A percentile compares a stretch with the other conserved stretches of the same genome.
Evolutionary conservation across 1,284 basidiomycete species (phyloP).

Genomic region (Ceratobasidium sp.): DNA sequence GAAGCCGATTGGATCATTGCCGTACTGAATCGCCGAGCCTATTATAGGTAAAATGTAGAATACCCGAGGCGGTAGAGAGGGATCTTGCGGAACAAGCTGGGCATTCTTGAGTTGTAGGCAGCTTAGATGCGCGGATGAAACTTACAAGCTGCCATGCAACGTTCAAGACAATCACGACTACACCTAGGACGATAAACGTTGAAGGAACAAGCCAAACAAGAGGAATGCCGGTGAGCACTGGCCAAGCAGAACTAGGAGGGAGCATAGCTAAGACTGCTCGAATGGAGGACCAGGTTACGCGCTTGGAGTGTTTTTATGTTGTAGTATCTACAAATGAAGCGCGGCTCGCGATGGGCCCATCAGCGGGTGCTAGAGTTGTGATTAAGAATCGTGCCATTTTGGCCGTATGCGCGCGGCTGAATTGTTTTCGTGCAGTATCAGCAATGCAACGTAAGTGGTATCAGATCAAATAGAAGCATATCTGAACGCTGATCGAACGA

Average conservation of each 20-base stretch:
- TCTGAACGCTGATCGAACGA: too few relatives aligned
- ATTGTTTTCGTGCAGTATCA: too few relatives aligned
- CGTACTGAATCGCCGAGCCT: slow-evolving; percentile 75
- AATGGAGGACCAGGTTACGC: neutral
- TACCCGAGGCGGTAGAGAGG: slow-evolving; percentile 71
- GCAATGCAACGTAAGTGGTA: too few relatives aligned
- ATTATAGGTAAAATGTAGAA: slow-evolving; percentile 80
- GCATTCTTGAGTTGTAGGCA: neutral
- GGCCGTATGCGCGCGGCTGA: slow-evolving; percentile 1
- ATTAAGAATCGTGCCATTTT: neutral
- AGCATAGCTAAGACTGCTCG: neutral
- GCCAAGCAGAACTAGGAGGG: neutral
- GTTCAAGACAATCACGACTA: slow-evolving; percentile 59
- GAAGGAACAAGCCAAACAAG: neutral
- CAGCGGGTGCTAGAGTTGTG: neutral
- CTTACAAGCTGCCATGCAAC: slow-evolving; percentile 67
- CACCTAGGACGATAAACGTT: neutral
- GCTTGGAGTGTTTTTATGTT: neutral
- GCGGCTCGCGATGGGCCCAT: neutral
- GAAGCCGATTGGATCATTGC: slow-evolving; percentile 80
- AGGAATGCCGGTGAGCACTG: neutral
- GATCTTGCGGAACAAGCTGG: slow-evolving; percentile 63
- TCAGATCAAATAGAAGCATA: too few relatives aligned
- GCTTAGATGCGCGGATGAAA: slow-evolving; percentile 25
- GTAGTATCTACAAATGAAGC: neutral